A percentile compares a stretch with the other conserved stretches of the same genome.
Conservation (phyloP, 148 eudicot genomes). For the Rhododendron griersonianum region DNA sequence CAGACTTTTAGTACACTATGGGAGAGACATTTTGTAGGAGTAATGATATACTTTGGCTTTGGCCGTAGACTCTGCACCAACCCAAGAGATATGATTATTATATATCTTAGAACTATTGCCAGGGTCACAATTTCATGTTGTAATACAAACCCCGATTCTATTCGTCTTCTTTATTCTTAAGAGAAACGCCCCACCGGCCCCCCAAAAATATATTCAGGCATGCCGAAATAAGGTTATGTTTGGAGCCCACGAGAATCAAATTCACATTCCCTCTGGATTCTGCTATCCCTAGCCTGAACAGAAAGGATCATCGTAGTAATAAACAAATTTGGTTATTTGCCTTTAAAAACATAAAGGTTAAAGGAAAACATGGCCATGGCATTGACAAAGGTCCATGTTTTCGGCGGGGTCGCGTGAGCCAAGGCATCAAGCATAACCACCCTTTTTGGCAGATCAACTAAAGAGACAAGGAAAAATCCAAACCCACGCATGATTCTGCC, state of each 20-base stretch:
- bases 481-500: not conserved
- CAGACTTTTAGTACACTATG: not conserved
- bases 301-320: not conserved
- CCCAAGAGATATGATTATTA: not conserved
- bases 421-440: not conserved
- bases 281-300: not conserved
- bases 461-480: not conserved
- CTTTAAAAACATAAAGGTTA: not conserved
- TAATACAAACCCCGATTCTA: not conserved
- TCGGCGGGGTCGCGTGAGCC: not conserved
- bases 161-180: not conserved
- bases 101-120: not conserved
- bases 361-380: constrained; percentile 2
- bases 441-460: not conserved
- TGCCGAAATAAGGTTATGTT: not conserved
- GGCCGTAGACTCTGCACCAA: not conserved
- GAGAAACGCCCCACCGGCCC: not conserved
- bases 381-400: not conserved
- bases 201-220: not conserved
- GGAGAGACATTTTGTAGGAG: not conserved
- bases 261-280: not conserved
- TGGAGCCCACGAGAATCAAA: not conserved
- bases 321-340: not conserved
- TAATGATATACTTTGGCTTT: not conserved
- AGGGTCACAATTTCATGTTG: not conserved